Evolutionary conservation across 2,329 filamentous ascomycete genomes (phyloP), one percentile per base, ranked within the genome.

Genomic region (Ophiocordyceps robertsii): DNA sequence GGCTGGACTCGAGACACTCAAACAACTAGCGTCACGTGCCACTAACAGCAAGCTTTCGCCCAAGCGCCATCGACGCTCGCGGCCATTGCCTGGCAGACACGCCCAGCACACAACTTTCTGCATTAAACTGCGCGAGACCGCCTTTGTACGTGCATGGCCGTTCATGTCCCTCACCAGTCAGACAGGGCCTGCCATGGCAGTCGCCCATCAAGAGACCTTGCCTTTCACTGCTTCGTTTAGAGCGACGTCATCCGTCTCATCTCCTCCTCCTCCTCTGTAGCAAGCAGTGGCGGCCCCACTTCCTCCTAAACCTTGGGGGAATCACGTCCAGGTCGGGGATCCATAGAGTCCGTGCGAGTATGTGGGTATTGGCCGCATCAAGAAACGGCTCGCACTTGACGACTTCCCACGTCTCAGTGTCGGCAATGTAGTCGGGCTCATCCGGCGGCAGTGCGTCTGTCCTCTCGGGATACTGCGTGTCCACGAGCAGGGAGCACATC

Each of bases 221-320:
- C 24, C 24, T 8, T n/a, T 17, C 9, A 7, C 14, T 36, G 9
- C n/a, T 16, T 36, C 10, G n/a, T 10, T 16, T 10, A 16, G 14
- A 9, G n/a, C 7, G 17, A 35, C 8, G 6, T 35, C 17, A 9
- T 16, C 17, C 8, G 17, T 9, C 3, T 37, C 38, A n/a, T 41
- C 31, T 37, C 4, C 12, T 21, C 31, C 17, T 42, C 31, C 29
- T 43, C 24, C 40, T 31, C 7, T 75, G 74, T 49, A 96, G 63
- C 41, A 98, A 68, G 60, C 92, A 98, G 61, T 96, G 93, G 42
- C 78, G 71, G 16, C 88, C 92, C 87, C 89, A 96, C 61, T 77
- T 80, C 44, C 90, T 76, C 51, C 72, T 76, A 49, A 78, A 80
- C 45, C 70, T 72, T 36, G 77, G 70, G 0, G 89, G 88, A 13